phyloP scores from a whole-genome alignment of 1,284 basidiomycete species.

The Tilletia setariae region DNA sequence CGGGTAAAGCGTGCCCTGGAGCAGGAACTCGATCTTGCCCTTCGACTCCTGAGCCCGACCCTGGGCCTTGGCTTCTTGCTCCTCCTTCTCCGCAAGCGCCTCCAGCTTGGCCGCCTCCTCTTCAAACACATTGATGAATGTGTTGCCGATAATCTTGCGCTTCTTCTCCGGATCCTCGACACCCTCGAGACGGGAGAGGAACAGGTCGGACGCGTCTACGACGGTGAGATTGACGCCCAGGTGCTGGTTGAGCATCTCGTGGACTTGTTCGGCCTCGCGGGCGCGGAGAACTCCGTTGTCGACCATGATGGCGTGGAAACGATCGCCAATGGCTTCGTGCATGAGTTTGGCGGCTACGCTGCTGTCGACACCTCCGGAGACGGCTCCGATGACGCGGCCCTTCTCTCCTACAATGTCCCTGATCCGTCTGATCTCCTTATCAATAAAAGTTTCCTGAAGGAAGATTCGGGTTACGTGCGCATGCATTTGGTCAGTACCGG shows the following conservation, averaged over 20 bases:
- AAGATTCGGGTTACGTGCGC: constrained; percentile 58
- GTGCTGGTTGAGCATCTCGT: constrained; percentile 88
- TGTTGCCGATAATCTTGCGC: constrained; percentile 98
- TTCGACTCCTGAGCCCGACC: constrained; percentile 44
- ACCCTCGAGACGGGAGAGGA: constrained; percentile 81
- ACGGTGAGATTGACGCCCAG: constrained; percentile 96
- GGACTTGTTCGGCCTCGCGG: constrained; percentile 88
- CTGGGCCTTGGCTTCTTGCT: constrained; percentile 64
- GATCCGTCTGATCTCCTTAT: constrained; percentile 92
- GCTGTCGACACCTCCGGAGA: constrained; percentile 95
- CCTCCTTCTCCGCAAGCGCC: constrained; percentile 68
- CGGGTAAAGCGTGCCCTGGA: constrained; percentile 98
- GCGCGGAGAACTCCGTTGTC: constrained; percentile 95
- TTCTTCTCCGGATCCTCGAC: constrained; percentile 96
- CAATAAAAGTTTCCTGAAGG: constrained; percentile 76
- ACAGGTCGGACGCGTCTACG: constrained; percentile 89
- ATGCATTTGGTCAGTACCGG: background rate
- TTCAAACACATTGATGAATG: constrained; percentile 97
- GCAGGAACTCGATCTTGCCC: constrained; percentile 90
- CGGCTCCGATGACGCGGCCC: constrained; percentile 95
- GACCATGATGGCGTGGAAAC: constrained; percentile 98
- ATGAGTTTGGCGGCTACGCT: constrained; percentile 98
- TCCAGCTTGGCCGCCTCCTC: constrained; percentile 87
- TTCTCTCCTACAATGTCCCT: constrained; percentile 89
- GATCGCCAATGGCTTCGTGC: constrained; percentile 97